These are phyloP conservation scores for Exophiala dermatitidis DNA, from an alignment of 2,329 filamentous ascomycete species.

Conservation along the genomic window DNA sequence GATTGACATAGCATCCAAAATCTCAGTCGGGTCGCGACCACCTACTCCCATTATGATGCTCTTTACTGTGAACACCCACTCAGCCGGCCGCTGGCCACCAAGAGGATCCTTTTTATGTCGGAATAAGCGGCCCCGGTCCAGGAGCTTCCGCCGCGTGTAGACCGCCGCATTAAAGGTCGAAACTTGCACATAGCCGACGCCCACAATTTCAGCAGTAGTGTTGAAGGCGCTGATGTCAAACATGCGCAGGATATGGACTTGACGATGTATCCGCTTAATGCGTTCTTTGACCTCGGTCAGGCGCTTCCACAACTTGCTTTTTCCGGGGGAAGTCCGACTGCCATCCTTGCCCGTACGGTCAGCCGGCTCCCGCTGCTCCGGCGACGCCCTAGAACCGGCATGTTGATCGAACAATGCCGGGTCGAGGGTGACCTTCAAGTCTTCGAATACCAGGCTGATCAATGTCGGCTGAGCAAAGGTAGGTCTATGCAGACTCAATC, in stretches of 20 bases:
- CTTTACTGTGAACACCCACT: conserved; percentile 83
- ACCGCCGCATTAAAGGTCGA: conserved; percentile 79
- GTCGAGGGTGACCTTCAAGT: conserved; percentile 78
- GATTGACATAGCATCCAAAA: conserved; percentile 78
- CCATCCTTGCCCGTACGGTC: conserved; percentile 25
- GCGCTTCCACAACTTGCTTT: conserved; percentile 71
- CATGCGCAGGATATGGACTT: conserved; percentile 80
- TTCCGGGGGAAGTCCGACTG: conserved; percentile 26
- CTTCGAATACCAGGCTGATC: conserved; percentile 82
- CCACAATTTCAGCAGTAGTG: conserved; percentile 66
- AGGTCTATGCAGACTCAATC: conserved; percentile 80
- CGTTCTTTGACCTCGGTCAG: conserved; percentile 73
- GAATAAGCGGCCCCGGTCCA: conserved; percentile 83
- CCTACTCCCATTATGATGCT: conserved; percentile 85
- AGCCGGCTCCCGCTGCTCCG: conserved; percentile 18
- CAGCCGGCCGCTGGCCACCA: conserved; percentile 65
- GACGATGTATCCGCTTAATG: conserved; percentile 77
- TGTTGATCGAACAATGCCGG: conserved; percentile 53
- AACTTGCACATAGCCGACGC: conserved; percentile 77
- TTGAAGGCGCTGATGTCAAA: conserved; percentile 82
- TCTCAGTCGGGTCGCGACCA: conserved; percentile 73
- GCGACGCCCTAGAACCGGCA: conserved; percentile 10
- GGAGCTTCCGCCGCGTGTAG: conserved; percentile 84
- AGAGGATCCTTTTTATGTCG: conserved; percentile 64
- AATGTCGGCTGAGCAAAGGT: conserved; percentile 97